Percentiles rank a stretch among this genome's conserved stretches.
These are phyloP conservation scores for Monosporozyma servazzii DNA, from an alignment of 805 yeast species.

Conservation along the genomic window DNA sequence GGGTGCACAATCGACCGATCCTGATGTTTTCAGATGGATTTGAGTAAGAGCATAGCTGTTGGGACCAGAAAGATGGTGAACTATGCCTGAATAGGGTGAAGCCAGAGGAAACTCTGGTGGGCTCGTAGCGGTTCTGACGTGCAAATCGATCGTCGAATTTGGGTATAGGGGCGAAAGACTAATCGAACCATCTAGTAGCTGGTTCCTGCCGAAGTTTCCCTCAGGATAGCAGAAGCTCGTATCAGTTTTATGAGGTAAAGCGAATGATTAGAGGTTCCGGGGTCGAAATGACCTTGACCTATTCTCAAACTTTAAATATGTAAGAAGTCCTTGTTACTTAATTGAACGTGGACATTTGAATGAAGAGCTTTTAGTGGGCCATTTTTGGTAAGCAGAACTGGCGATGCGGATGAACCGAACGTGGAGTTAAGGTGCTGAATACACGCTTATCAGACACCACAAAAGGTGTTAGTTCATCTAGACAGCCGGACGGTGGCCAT, in stretches of 20 bases:
- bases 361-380: conserved; percentile 40
- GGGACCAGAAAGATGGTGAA: conserved; percentile 40
- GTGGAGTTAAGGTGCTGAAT: conserved; percentile 35
- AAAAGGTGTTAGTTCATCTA: conserved; percentile 37
- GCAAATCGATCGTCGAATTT: conserved; percentile 38
- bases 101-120: conserved; percentile 40
- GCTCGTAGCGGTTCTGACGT: conserved; percentile 40
- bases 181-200: not conserved
- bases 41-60: conserved; percentile 38
- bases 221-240: not conserved
- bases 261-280: not conserved
- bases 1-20: conserved; percentile 35
- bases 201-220: not conserved
- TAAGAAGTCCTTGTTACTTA: not conserved
- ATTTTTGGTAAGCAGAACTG: conserved; percentile 40
- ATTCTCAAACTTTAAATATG: not conserved
- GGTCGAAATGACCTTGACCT: not conserved
- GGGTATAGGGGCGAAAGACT: conserved; percentile 25
- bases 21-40: conserved; percentile 34
- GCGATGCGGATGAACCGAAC: conserved; percentile 39
- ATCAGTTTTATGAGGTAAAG: not conserved
- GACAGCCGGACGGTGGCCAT: conserved; percentile 48
- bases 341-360: conserved; percentile 3
- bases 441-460: conserved; percentile 39
- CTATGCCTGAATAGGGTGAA: conserved; percentile 39